phyloP scores from a whole-genome alignment of 1,139 yeast genomes.

The Magnusiomyces tetraspermus region DNA sequence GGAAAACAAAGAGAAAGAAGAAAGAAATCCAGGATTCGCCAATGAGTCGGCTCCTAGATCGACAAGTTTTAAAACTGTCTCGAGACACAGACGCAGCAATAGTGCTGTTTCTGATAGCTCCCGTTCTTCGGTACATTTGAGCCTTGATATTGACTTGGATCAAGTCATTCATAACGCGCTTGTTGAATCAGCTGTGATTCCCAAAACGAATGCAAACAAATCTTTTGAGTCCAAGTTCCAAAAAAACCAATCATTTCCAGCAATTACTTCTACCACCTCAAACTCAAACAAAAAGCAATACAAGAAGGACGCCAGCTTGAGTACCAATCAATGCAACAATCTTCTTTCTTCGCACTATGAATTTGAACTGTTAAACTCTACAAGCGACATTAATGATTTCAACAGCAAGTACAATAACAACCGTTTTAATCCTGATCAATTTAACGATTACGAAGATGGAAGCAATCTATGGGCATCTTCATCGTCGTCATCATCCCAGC shows the following conservation, averaged over 20 bases:
- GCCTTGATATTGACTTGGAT: conserved; percentile 6
- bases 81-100: not conserved
- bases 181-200: conserved; percentile 2
- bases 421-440: not conserved
- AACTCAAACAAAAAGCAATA: not conserved
- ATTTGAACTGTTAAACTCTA: not conserved
- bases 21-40: not conserved
- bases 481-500: too few species aligned
- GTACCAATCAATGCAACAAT: too few species aligned
- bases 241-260: not conserved
- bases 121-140: not conserved
- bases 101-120: not conserved
- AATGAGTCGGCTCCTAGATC: not conserved
- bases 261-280: not conserved
- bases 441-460: too few species aligned
- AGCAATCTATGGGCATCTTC: too few species aligned
- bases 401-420: not conserved
- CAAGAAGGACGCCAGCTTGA: too few species aligned
- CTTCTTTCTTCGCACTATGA: too few species aligned
- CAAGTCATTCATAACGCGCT: conserved; percentile 9
- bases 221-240: not conserved
- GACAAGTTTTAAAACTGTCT: not conserved
- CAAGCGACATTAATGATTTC: not conserved
- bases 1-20: not conserved
- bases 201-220: not conserved